Conservation (phyloP, 1,139 yeast genomes). For the Saccharomyces uvarum region DNA sequence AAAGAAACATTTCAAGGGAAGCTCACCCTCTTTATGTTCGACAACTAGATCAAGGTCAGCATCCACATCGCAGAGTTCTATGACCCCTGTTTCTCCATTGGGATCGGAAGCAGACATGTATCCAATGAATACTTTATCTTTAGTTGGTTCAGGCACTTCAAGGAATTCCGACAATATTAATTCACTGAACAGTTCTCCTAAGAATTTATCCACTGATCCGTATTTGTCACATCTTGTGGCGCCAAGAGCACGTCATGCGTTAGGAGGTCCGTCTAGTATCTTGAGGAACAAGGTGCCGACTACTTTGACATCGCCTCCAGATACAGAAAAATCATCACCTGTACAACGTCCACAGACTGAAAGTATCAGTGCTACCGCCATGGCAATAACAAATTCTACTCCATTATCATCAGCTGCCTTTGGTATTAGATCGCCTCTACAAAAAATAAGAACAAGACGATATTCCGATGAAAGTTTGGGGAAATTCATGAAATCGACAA, state of each 20-base stretch:
- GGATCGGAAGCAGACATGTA: constrained; percentile 9
- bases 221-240: constrained; percentile 12
- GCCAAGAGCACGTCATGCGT: constrained; percentile 9
- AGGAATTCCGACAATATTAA: constrained; percentile 7
- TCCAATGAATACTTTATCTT: constrained; percentile 6
- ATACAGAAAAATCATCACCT: background rate
- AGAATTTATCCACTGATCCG: constrained; percentile 4
- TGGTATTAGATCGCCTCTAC: constrained; percentile 6
- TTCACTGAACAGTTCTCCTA: constrained; percentile 5
- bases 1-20: constrained; percentile 9
- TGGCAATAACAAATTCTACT: constrained; percentile 10
- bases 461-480: constrained; percentile 10
- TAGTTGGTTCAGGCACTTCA: constrained; percentile 6
- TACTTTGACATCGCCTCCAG: constrained; percentile 9
- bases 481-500: constrained; percentile 3
- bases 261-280: background rate
- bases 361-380: constrained; percentile 4
- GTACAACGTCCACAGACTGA: background rate
- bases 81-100: constrained; percentile 5
- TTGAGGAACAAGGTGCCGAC: constrained; percentile 6
- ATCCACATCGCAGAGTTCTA: constrained; percentile 8
- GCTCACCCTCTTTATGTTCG: constrained; percentile 7
- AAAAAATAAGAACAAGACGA: constrained; percentile 8
- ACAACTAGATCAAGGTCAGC: constrained; percentile 3
- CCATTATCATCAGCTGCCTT: constrained; percentile 8